Evolutionary conservation across 257 asterid species (phyloP), one percentile per base, ranked within the genome.

Genomic region (Catharanthus roseus): DNA sequence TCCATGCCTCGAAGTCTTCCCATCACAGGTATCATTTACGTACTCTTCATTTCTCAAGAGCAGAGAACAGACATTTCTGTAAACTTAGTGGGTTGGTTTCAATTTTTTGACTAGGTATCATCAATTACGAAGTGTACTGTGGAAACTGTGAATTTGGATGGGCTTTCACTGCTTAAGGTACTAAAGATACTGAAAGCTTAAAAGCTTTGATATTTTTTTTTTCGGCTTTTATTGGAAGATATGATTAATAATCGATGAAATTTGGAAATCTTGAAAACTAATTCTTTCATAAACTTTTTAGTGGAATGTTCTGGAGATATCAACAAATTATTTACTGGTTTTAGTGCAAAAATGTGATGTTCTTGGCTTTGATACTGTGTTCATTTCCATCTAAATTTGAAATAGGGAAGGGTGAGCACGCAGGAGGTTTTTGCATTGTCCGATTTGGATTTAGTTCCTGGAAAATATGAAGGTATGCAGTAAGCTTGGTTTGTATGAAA

Each of bases 351-450:
- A 44, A 18, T 38, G 13, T 51, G 11, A 26, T 67, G 56, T 24
- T 38, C 31, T 53, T 68, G 24, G 51, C 29, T 33, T 45, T 51
- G 50, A 9, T 63, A 28, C 42, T 78, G 82, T 57, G 67, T 75
- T 78, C 65, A 56, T 77, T n/a, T n/a, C n/a, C n/a, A n/a, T n/a
- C n/a, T n/a, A n/a, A n/a, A n/a, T n/a, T n/a, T n/a, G n/a, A n/a
- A n/a, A 41, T 53, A 93, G 97, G 99, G 97, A 67, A 87, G 97
- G 78, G 97, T 89, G 78, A 91, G 88, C 78, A 95, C 97, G 53
- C 83, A 84, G 74, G 97, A 95, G 75, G 95, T 95, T 47, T 95
- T 91, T 73, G 76, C 91, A 67, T 67, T 91, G 72, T 77, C 92
- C 36, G 84, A 95, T 83, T 88, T 96, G 21, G 99, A 95, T 87